Base-by-base conservation (phyloP, 2,329 filamentous ascomycete genomes). In the Talaromyces sp. region DNA sequence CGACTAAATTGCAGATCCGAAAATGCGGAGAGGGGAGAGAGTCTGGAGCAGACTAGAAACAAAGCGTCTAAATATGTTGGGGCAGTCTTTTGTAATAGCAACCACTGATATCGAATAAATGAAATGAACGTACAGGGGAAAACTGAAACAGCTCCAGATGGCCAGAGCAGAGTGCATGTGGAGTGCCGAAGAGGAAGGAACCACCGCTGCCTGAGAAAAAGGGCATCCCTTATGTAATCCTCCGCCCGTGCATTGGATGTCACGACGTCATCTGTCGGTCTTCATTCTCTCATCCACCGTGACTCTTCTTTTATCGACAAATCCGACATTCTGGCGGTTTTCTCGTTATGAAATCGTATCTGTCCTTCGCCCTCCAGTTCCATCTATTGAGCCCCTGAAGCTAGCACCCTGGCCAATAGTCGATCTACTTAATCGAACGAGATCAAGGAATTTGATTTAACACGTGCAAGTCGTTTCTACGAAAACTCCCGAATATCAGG, bases 261-360 rank as follows among this genome's bases (percentile, higher is more conserved):
- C 59, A 52, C 47, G 59, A 61, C 47, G 45, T 61, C 59, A 61
- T 61, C 45, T 37, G 19, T 37, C 19, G 19, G 33, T 33, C n/a
- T 16, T 22, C 33, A 56, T 37, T 8, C 33, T 56, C 31, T 7
- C 47, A 16, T 50, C 47, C 47, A 14, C 47, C 3, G 47, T 13
- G 5, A 8, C 5, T 24, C n/a, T 33, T 56, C 10, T 16, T 19
- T 39, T 56, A 24, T 39, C 52, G 22, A 13, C n/a, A 13, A 13
- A 22, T 56, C 19, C 3, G 14, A 33, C 14, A 56, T 24, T 56
- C 10, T 39, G 3, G 3, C 13, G 14, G 1, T 5, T 8, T 31
- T 22, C 33, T 22, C 31, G 19, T 6, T 33, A 56, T 56, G 52
- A 22, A 10, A 13, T 11, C 24, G 6, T 39, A 11, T 56, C n/a